Evolutionary conservation across 805 yeast species (phyloP).

Genomic region (Cyberlindnera mississippiensis): DNA sequence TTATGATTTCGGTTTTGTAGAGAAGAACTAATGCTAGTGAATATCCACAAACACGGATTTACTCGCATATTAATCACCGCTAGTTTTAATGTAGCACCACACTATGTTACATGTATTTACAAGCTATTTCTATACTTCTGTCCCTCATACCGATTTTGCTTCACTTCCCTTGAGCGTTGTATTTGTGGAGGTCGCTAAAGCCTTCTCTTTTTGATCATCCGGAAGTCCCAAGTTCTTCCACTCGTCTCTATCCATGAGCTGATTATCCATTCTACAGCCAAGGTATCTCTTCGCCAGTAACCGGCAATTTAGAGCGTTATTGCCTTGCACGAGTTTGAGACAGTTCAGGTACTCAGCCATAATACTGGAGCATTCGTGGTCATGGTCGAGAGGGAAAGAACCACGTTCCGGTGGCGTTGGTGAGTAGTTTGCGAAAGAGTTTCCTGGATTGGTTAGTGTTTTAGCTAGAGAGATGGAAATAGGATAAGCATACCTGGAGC

Average conservation of each 20-base stretch:
- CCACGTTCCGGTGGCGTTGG: slow-evolving; percentile 98
- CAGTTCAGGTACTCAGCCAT: slow-evolving; percentile 79
- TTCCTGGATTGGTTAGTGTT: slow-evolving; percentile 29
- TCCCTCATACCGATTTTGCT: not conserved
- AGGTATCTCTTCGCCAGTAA: slow-evolving; percentile 76
- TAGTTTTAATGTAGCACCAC: too few species aligned
- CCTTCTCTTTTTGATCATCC: slow-evolving; percentile 36
- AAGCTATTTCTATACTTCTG: not conserved
- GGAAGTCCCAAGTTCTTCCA: slow-evolving; percentile 64
- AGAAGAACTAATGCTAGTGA: too few species aligned
- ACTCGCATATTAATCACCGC: too few species aligned
- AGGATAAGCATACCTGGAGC: slow-evolving; percentile 15
- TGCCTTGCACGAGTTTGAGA: slow-evolving; percentile 69
- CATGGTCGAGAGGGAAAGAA: slow-evolving; percentile 92
- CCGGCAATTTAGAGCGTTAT: slow-evolving; percentile 90
- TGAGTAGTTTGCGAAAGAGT: slow-evolving; percentile 44
- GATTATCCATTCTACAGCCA: slow-evolving; percentile 84
- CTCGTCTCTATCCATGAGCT: slow-evolving; percentile 54
- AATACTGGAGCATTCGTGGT: slow-evolving; percentile 69
- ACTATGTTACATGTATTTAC: not conserved
- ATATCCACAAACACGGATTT: not conserved
- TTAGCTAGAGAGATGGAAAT: too few species aligned
- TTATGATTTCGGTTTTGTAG: too few species aligned
- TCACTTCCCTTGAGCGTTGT: not conserved
- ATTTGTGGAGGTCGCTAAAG: not conserved